Evolutionary conservation across 495 filamentous ascomycete genomes (phyloP).

Genomic region (Talaromyces adpressus): DNA sequence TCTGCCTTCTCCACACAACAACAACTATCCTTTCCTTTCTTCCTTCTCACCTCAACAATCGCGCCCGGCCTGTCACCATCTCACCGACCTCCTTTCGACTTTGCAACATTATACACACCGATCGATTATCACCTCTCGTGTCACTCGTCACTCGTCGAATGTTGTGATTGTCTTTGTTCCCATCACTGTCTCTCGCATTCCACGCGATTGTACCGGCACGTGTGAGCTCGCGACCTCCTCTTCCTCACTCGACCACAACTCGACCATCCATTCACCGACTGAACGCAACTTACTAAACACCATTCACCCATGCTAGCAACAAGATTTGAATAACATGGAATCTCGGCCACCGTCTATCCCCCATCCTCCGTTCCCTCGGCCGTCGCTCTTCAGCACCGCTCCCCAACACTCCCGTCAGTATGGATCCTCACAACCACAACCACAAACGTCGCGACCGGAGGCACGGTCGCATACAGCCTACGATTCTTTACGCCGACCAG

Average conservation of each 20-base stretch:
- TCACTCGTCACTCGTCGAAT: background rate
- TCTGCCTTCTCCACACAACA: background rate
- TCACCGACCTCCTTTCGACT: background rate
- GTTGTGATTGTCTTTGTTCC: background rate
- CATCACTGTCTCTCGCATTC: background rate
- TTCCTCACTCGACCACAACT: background rate
- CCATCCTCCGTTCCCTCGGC: slow-evolving; percentile 14
- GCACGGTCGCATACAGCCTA: slow-evolving; percentile 11
- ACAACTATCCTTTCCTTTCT: background rate
- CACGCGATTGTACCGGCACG: background rate
- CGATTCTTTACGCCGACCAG: slow-evolving; percentile 18
- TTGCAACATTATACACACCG: background rate
- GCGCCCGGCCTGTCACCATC: background rate
- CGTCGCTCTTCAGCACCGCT: slow-evolving; percentile 20
- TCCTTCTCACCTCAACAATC: background rate
- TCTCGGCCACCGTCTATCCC: slow-evolving; percentile 2
- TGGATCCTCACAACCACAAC: background rate
- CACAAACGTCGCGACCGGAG: slow-evolving; percentile 7
- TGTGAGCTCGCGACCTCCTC: background rate
- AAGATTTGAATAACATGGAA: slow-evolving; percentile 2
- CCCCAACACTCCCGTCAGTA: slow-evolving; percentile 17
- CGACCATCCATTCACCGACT: background rate
- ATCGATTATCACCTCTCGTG: background rate
- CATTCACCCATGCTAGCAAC: background rate
- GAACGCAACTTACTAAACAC: background rate